Base-by-base conservation (phyloP, 73 alveolate species). In the Breviolum minutum region DNA sequence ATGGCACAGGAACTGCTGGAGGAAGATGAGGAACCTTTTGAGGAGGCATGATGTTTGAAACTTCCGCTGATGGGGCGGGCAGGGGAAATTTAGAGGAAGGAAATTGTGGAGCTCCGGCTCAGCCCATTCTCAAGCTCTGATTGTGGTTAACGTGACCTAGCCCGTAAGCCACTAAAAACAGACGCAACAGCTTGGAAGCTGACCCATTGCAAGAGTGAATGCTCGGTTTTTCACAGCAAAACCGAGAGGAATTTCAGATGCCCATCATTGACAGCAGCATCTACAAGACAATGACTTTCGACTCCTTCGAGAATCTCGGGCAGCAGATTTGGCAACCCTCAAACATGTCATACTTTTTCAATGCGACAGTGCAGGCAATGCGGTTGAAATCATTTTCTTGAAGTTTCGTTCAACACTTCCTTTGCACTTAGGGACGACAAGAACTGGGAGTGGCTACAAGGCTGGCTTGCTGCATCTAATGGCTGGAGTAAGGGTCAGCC, bases 201-300 rank as follows among this genome's bases (percentile, higher is more conserved):
- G 54, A 40, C 54, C 54, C 54, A 0, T 40, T 40, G 54, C n/a
- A 40, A 40, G 54, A 40, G 3, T 40, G 54, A 40, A 3, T 40
- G 54, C 54, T 40, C 54, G 3, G 54, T 40, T 40, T 40, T 40
- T 27, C 85, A 22, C 62, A 27, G 85, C 12, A 12, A 71, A 76
- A 7, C 16, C 13, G 14, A 4, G 91, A 82, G 91, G 91, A 82
- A 20, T 19, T 82, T 60, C 74, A 11, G 74, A 82, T 82, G 74
- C 91, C 91, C 10, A 80, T 27, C n/a, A 26, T 70, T 24, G 84
- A 40, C 87, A 90, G 84, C 73, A 60, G 73, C 87, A 32, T 90
- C 74, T 90, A 90, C 96, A 90, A 90, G 96, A 90, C 96, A 32
- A 70, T 90, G 96, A 90, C 96, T 14, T 90, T 90, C 74, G 96